Base-by-base conservation (phyloP, 1,284 basidiomycete genomes). In the Pseudomicrostroma phylloplanum region DNA sequence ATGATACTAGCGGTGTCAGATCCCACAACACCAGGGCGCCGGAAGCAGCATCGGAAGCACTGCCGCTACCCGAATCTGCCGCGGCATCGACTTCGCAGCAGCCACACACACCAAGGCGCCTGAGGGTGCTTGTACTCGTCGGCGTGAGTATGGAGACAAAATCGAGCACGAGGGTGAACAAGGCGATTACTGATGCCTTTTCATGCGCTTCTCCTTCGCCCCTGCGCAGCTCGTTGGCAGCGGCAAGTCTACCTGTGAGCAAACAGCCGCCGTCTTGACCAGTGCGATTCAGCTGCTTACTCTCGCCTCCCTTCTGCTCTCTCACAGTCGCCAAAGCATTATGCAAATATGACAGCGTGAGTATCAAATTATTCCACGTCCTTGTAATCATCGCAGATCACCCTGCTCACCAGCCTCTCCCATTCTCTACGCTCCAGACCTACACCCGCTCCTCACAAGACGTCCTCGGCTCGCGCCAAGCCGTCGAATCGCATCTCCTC, bases 391-490 rank as follows among this genome's bases (percentile, higher is more conserved):
- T n/a, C n/a, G n/a, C n/a, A n/a, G n/a, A n/a, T 36, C 9, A 36
- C 30, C 30, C 30, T 36, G 6, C 12, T 17, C 17, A 48, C 21
- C 12, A 6, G 17, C 43, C 3, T 48, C 43, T 17, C n/a, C n/a
- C n/a, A n/a, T n/a, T n/a, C n/a, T 21, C 17, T 21, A 13, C 15
- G 6, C 6, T 48, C 21, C 43, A 17, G 17, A 6, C 17, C 15
- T 48, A 48, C 43, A 48, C 21, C 21, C 51, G 51, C 15, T 19
- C 51, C 17, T 54, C 51, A 2, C 51, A 54, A 25, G 51, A 54
- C 51, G 51, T 54, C 21, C 21, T 54, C 17, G 51, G 51, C 13
- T 54, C 51, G 6, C 51, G 51, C 6, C 51, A 17, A 13, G 51
- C 51, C 3, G 51, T 54, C 21, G 51, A 54, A 25, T 54, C 51